These are phyloP conservation scores for Wickerhamomyces sydowiorum DNA, from an alignment of 805 yeast species.

Conservation along the genomic window DNA sequence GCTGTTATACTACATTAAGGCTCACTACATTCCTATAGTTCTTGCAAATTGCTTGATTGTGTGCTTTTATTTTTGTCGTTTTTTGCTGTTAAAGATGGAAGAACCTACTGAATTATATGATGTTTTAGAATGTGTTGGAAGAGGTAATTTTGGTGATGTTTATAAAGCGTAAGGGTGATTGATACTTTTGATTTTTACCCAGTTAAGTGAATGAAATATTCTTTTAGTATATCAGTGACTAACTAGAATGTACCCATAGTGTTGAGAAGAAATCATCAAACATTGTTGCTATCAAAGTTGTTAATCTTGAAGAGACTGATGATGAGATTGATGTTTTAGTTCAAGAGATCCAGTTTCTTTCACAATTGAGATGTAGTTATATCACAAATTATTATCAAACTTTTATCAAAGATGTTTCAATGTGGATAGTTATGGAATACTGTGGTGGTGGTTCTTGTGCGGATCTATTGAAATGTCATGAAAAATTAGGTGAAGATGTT, in stretches of 20 bases:
- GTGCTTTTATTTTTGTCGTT: not conserved
- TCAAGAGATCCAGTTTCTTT: conserved; percentile 74
- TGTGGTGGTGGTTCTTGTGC: conserved; percentile 94
- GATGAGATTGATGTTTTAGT: conserved; percentile 69
- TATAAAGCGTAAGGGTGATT: conserved; percentile 48
- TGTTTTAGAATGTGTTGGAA: conserved; percentile 59
- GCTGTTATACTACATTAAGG: no score
- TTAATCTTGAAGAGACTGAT: conserved; percentile 71
- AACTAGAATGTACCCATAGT: no score
- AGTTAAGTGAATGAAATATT: no score
- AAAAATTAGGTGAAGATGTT: conserved; percentile 49
- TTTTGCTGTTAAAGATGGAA: not conserved
- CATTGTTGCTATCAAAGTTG: conserved; percentile 79
- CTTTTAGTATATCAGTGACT: no score
- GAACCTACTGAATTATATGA: conserved; percentile 27
- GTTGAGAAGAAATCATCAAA: conserved; percentile 24
- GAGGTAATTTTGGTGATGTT: conserved; percentile 86
- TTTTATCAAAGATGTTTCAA: conserved; percentile 52
- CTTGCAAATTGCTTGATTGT: no score
- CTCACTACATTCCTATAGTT: no score
- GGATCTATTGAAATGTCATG: conserved; percentile 57
- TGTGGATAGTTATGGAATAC: conserved; percentile 92
- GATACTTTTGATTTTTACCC: not conserved
- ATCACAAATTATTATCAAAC: conserved; percentile 67
- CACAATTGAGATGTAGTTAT: conserved; percentile 52